These are phyloP conservation scores for Gossypium gossypioides DNA, from an alignment of 441 rosid genomes.

Conservation along the genomic window DNA sequence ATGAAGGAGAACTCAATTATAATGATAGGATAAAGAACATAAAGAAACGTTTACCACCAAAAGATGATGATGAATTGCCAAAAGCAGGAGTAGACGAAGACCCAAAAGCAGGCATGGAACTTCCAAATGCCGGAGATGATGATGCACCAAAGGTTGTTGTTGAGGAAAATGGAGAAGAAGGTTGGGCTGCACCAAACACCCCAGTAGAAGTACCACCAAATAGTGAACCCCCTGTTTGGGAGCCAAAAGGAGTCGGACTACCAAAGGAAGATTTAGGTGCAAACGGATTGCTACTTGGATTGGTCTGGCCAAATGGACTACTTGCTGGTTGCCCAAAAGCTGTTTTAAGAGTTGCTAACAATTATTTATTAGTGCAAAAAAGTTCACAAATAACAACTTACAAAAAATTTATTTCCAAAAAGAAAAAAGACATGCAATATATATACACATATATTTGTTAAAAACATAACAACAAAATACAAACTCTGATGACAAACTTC, in stretches of 20 bases:
- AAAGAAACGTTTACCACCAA: conserved; percentile 49
- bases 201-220: conserved; percentile 93
- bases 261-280: conserved; percentile 66
- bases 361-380: background rate
- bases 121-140: conserved; percentile 63
- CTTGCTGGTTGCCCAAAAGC: conserved; percentile 86
- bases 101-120: conserved; percentile 63
- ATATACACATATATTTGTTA: background rate
- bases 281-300: conserved; percentile 56
- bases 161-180: conserved; percentile 63
- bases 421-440: background rate
- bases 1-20: background rate
- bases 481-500: background rate
- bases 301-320: conserved; percentile 75
- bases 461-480: background rate
- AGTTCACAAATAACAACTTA: background rate
- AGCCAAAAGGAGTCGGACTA: conserved; percentile 53
- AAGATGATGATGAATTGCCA: conserved; percentile 50
- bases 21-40: background rate
- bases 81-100: conserved; percentile 50
- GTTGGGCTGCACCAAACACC: conserved; percentile 63
- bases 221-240: conserved; percentile 68
- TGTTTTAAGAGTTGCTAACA: conserved; percentile 23
- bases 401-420: background rate
- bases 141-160: conserved; percentile 68